These are phyloP conservation scores for Brachypodium distachyon DNA, from an alignment of 202 grass and related monocot species.

Conservation along the genomic window DNA sequence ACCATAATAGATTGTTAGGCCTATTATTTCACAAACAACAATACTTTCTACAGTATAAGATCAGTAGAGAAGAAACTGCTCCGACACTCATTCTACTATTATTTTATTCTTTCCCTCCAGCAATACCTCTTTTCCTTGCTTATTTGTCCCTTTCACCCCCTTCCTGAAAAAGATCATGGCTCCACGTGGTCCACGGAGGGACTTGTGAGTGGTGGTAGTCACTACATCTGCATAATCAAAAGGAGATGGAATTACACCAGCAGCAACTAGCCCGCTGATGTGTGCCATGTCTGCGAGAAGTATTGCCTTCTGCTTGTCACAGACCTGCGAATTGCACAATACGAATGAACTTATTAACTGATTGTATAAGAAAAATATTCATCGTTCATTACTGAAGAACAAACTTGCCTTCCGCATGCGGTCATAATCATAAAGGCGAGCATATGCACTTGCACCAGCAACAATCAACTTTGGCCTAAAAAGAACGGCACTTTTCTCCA, in stretches of 20 bases:
- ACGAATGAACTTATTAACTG: slow-evolving; percentile 8
- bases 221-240: slow-evolving; percentile 98
- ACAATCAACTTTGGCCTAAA: slow-evolving; percentile 96
- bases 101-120: background rate
- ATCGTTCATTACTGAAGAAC: slow-evolving; percentile 1
- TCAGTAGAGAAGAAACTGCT: slow-evolving; percentile 10
- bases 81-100: slow-evolving; percentile 16
- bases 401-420: slow-evolving; percentile 73
- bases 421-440: slow-evolving; percentile 82
- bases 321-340: slow-evolving; percentile 55
- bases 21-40: background rate
- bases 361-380: background rate
- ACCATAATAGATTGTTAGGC: slow-evolving; percentile 7
- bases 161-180: slow-evolving; percentile 99
- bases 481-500: slow-evolving; percentile 89
- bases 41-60: background rate
- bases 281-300: slow-evolving; percentile 99
- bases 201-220: slow-evolving; percentile 96
- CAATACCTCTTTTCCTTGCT: slow-evolving; percentile 77
- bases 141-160: slow-evolving; percentile 90
- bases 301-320: slow-evolving; percentile 96
- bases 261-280: slow-evolving; percentile 94
- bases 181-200: slow-evolving; percentile 87
- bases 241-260: slow-evolving; percentile 85
- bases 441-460: slow-evolving; percentile 93